Conservation (phyloP, 345 rosid genomes). For the Nephelium lappaceum region DNA sequence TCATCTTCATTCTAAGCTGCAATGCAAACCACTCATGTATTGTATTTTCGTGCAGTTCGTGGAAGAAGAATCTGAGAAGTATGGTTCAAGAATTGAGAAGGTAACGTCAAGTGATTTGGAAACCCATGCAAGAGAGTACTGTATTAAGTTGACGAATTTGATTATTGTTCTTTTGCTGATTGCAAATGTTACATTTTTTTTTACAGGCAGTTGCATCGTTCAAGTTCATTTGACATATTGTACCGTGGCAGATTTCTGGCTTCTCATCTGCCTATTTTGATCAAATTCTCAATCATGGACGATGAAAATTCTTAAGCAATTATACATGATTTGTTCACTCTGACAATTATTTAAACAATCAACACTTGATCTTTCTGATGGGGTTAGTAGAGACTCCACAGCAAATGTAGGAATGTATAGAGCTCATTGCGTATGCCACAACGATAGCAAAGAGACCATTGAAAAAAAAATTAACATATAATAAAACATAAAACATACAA, state of each 20-base stretch:
- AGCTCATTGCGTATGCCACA: not conserved
- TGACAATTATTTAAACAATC: not conserved
- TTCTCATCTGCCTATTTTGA: not conserved
- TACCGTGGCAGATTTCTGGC: not conserved
- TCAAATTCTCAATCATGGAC: not conserved
- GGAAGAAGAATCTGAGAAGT: conserved; percentile 65
- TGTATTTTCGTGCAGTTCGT: conserved; percentile 46
- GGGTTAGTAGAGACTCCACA: not conserved
- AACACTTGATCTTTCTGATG: not conserved
- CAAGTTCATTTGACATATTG: conserved; percentile 53
- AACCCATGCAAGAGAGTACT: not conserved
- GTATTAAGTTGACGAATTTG: not conserved
- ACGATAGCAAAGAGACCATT: not conserved
- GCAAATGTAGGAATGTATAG: not conserved
- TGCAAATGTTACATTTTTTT: not conserved
- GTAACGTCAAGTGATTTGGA: conserved; percentile 28
- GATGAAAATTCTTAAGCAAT: not conserved
- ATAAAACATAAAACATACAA: not conserved
- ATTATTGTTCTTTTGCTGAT: conserved; percentile 6
- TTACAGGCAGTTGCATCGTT: conserved; percentile 79
- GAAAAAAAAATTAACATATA: not conserved
- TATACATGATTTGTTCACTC: not conserved
- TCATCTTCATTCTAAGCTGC: not conserved
- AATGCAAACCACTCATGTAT: not conserved
- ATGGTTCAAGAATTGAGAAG: conserved; percentile 68